These are phyloP conservation scores for Akebia trifoliata DNA, from an alignment of 164 flowering plant species.

Conservation along the genomic window DNA sequence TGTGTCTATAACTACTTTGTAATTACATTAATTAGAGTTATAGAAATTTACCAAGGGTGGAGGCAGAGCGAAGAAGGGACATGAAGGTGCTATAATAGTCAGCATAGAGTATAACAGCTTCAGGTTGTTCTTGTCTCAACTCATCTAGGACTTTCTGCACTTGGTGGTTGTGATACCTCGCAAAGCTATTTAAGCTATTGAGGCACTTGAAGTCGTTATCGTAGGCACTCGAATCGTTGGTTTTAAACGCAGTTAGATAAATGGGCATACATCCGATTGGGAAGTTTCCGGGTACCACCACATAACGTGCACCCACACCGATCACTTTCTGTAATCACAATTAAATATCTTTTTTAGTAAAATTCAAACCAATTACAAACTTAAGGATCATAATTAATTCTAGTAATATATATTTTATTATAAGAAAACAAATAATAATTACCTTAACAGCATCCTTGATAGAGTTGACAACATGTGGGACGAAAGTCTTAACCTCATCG, in stretches of 20 bases:
- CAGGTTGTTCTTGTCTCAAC: neutral
- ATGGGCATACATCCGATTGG: conserved; percentile 17
- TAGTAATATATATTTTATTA: neutral
- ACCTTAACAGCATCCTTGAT: conserved; percentile 24
- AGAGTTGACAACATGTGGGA: conserved; percentile 19
- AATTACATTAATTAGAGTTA: too few relatives aligned
- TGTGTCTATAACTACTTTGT: too few relatives aligned
- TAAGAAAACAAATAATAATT: neutral
- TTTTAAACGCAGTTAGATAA: conserved; percentile 3
- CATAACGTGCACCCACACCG: neutral
- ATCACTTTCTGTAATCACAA: conserved; percentile 9
- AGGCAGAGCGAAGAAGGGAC: neutral
- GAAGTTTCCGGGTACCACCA: conserved; percentile 13
- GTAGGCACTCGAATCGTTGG: neutral
- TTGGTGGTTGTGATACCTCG: conserved; percentile 16
- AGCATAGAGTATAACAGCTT: conserved; percentile 12
- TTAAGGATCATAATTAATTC: neutral
- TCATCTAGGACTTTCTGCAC: conserved; percentile 15
- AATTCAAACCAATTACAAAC: neutral
- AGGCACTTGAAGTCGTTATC: conserved; percentile 22
- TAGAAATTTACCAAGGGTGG: neutral
- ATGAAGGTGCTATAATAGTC: conserved; percentile 20
- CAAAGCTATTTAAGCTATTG: conserved; percentile 16
- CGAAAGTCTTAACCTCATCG: conserved; percentile 15
- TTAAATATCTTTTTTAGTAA: too few relatives aligned